These are phyloP conservation scores for Geotrichum fermentans DNA, from an alignment of 1,139 yeast species.

Conservation along the genomic window DNA sequence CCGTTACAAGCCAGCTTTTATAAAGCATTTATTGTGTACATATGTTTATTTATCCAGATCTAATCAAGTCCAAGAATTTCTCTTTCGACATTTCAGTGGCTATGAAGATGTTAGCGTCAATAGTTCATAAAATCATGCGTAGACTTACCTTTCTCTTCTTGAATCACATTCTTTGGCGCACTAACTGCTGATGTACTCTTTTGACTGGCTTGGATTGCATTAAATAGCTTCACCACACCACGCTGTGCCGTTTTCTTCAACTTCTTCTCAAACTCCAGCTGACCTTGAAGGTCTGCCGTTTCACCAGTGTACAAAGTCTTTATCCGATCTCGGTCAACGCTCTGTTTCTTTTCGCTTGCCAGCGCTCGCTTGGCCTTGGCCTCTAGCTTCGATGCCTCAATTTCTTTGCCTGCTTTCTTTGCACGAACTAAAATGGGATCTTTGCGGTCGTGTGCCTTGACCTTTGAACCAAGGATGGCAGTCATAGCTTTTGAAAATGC, in stretches of 20 bases:
- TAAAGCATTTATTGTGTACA: background rate
- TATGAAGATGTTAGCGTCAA: slow-evolving; percentile 26
- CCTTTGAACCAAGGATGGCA: slow-evolving; percentile 77
- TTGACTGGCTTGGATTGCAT: slow-evolving; percentile 86
- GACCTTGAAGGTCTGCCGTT: slow-evolving; percentile 49
- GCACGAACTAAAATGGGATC: slow-evolving; percentile 86
- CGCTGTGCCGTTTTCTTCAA: slow-evolving; percentile 83
- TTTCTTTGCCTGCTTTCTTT: slow-evolving; percentile 57
- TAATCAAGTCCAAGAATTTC: slow-evolving; percentile 80
- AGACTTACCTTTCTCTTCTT: slow-evolving; percentile 45
- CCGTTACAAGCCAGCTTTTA: too few species aligned
- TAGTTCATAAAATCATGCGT: background rate
- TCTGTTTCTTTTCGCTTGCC: slow-evolving; percentile 63
- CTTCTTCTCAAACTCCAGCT: slow-evolving; percentile 64
- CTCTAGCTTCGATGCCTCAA: slow-evolving; percentile 78
- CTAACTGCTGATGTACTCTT: slow-evolving; percentile 35
- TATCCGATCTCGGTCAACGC: slow-evolving; percentile 63
- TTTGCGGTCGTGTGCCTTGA: slow-evolving; percentile 80
- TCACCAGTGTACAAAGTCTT: slow-evolving; percentile 19
- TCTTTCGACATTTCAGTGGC: slow-evolving; percentile 83
- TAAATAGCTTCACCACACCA: slow-evolving; percentile 89
- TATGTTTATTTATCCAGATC: slow-evolving; percentile 54
- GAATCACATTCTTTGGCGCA: slow-evolving; percentile 35
- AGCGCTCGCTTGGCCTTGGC: slow-evolving; percentile 72
- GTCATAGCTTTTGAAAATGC: slow-evolving; percentile 77